These are phyloP conservation scores for Colletotrichum liaoningense DNA, from an alignment of 2,329 filamentous ascomycete species.

Conservation along the genomic window DNA sequence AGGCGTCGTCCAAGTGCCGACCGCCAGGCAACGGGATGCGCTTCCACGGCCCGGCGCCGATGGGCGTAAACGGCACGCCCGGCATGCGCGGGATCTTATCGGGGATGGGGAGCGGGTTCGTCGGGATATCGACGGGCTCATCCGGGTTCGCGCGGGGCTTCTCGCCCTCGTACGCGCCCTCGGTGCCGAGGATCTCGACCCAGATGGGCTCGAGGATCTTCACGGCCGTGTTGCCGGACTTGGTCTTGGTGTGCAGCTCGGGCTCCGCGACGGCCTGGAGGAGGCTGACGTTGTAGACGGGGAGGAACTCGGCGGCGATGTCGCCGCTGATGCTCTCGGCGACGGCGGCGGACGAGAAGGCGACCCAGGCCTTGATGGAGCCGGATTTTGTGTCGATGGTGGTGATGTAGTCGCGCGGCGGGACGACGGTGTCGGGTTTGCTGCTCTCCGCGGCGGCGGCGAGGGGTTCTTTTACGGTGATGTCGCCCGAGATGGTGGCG, in stretches of 20 bases:
- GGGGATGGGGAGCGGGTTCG: slow-evolving; percentile 28
- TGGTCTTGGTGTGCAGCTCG: slow-evolving; percentile 54
- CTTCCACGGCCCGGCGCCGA: slow-evolving; percentile 36
- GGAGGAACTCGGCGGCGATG: slow-evolving; percentile 54
- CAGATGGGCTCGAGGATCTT: slow-evolving; percentile 58
- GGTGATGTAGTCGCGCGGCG: slow-evolving; percentile 59
- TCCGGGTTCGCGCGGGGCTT: slow-evolving; percentile 33
- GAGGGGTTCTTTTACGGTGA: slow-evolving; percentile 56
- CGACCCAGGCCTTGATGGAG: slow-evolving; percentile 51
- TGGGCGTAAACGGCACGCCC: slow-evolving; percentile 13
- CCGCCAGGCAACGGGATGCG: slow-evolving; percentile 33
- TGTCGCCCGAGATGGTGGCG: slow-evolving; percentile 55
- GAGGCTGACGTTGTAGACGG: slow-evolving; percentile 50
- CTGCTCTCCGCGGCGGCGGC: slow-evolving; percentile 35
- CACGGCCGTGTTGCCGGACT: slow-evolving; percentile 55
- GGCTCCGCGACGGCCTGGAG: slow-evolving; percentile 37
- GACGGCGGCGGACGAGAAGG: slow-evolving; percentile 49
- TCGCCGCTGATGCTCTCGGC: slow-evolving; percentile 55
- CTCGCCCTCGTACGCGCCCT: slow-evolving; percentile 25
- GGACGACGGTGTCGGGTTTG: slow-evolving; percentile 44
- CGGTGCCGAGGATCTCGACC: slow-evolving; percentile 41
- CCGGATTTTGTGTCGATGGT: slow-evolving; percentile 58
- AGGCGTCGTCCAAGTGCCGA: slow-evolving; percentile 3
- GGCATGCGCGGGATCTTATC: slow-evolving; percentile 24
- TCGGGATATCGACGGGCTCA: slow-evolving; percentile 33